Conservation (phyloP, 2,329 filamentous ascomycete genomes). For the Chaetothyriales sp. region DNA sequence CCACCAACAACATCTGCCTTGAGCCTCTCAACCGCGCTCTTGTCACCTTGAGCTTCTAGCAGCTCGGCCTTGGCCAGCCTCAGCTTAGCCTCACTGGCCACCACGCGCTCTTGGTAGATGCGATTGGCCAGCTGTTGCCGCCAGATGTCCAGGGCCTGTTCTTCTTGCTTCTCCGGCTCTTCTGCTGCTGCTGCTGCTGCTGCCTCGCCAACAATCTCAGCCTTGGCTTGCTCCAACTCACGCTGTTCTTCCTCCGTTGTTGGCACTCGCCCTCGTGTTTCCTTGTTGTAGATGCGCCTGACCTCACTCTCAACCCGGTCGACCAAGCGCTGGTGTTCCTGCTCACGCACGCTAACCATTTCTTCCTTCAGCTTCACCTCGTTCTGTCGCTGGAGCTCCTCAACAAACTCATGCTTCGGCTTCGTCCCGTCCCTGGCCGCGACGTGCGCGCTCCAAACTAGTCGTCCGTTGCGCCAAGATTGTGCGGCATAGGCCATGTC, state of each 20-base stretch:
- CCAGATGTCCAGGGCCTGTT: neutral
- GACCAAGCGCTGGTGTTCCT: neutral
- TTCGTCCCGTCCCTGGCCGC: neutral
- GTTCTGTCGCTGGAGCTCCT: neutral
- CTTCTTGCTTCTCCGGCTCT: neutral
- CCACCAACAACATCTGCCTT: neutral
- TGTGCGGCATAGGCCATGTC: conserved; percentile 19
- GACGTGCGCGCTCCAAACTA: neutral
- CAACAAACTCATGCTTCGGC: neutral
- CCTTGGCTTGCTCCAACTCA: neutral
- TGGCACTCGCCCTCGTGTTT: neutral
- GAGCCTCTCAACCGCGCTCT: neutral
- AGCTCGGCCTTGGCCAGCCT: neutral
- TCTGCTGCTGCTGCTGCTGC: too few species aligned
- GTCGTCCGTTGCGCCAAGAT: neutral
- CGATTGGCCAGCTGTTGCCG: neutral
- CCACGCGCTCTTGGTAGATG: neutral
- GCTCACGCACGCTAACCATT: neutral
- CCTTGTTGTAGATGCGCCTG: neutral
- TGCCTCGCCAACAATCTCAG: neutral
- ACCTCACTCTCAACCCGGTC: neutral
- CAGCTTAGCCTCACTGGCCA: neutral
- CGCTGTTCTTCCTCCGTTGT: neutral
- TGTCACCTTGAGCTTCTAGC: neutral
- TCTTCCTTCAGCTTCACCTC: neutral